Evolutionary conservation across 2,329 filamentous ascomycete species (phyloP).

Genomic region (Didymella keratinophila): DNA sequence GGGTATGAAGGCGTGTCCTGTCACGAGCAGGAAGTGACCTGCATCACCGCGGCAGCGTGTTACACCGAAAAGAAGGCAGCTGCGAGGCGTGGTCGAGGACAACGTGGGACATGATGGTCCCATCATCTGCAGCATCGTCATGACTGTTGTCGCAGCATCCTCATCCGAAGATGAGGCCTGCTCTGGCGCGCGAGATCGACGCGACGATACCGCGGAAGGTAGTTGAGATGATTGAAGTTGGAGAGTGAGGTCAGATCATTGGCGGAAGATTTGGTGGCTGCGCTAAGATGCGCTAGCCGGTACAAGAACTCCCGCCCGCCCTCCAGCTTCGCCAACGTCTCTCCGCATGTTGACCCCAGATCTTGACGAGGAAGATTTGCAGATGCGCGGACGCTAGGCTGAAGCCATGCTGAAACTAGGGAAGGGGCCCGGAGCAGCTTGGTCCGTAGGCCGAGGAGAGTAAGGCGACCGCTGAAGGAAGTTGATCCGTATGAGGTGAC

Average conservation of each 20-base stretch:
- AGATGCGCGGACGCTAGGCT: slow-evolving; percentile 7
- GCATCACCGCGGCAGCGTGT: slow-evolving; percentile 1
- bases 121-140: background rate
- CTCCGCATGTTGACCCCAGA: slow-evolving; percentile 30
- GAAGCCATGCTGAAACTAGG: slow-evolving; percentile 16
- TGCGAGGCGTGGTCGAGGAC: background rate
- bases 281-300: slow-evolving; percentile 21
- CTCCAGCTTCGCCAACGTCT: slow-evolving; percentile 10
- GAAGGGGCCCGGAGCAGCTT: slow-evolving; percentile 14
- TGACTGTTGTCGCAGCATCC: background rate
- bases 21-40: slow-evolving; percentile 8
- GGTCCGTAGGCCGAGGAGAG: slow-evolving; percentile 8
- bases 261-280: slow-evolving; percentile 40
- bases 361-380: slow-evolving; percentile 21
- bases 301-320: slow-evolving; percentile 16
- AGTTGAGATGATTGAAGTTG: background rate
- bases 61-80: background rate
- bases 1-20: slow-evolving; percentile 2
- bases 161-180: background rate
- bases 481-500: slow-evolving; percentile 1
- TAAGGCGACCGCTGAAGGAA: slow-evolving; percentile 12
- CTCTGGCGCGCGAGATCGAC: slow-evolving; percentile 4
- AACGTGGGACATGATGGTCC: too few species aligned
- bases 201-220: background rate
- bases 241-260: slow-evolving; percentile 26